Base-by-base conservation (phyloP, 495 filamentous ascomycete species). In the Evernia prunastri region DNA sequence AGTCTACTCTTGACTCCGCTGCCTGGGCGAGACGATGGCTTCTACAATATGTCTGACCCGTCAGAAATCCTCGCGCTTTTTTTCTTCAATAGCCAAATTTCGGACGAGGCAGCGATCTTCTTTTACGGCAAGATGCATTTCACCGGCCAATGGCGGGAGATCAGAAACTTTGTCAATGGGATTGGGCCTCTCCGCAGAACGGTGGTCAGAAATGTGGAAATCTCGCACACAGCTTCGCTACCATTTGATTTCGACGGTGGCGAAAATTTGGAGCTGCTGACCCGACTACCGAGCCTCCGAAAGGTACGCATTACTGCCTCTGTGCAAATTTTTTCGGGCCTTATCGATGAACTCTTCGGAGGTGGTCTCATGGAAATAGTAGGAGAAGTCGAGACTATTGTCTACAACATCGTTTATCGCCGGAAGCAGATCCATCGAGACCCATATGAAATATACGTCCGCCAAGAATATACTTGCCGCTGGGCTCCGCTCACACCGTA, bases 41-140 rank as follows among this genome's bases (percentile, higher is more conserved):
- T n/a, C n/a, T n/a, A n/a, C 2, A 53, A 27, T 1, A 17, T 15
- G 13, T 53, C 45, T 58, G 1, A 36, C 56, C 9, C 20, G 23
- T 20, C 37, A 58, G 0, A 15, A 12, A 20, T 39, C 56, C 37
- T 58, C n/a, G 56, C 56, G 36, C 54, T 57, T 25, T 20, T 57
- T 17, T 57, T 0, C 31, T 29, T 57, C 31, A 36, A 35, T n/a
- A 29, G 25, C 10, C 54, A 57, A n/a, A 35, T 57, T 31, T 57
- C 54, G 6, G 56, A 36, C 11, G 56, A 58, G 27, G 56, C 56
- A 12, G 37, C 33, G 56, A 3, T 13, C 23, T 13, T 12, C 33
- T 58, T 58, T 23, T 58, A 58, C 56, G 56, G 20, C 56, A 57
- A 57, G 29, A 51, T 29, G 4, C 39, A n/a, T 4, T 65, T 65